phyloP scores from a whole-genome alignment of 2,329 filamentous ascomycete genomes.

The Penicillium fuscoglaucum region DNA sequence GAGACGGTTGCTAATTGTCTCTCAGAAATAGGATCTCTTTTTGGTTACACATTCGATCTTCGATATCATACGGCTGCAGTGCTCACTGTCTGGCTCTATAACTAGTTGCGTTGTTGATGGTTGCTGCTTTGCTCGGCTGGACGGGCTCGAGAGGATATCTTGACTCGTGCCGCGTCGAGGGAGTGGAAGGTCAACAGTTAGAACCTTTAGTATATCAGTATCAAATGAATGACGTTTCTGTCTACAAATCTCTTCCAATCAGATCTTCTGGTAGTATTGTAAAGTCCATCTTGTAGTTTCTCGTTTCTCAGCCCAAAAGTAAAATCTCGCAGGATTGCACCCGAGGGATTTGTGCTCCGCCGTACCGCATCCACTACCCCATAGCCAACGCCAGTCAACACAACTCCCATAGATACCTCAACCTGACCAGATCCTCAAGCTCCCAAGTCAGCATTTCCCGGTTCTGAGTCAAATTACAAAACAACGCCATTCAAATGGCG shows the following conservation, averaged over 20 bases:
- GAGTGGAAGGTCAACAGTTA: too few relatives aligned
- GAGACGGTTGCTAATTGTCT: conserved; percentile 24
- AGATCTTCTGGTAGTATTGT: neutral
- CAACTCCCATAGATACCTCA: conserved; percentile 1
- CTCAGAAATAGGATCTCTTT: conserved; percentile 16
- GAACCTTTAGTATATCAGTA: neutral
- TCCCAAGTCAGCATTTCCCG: neutral
- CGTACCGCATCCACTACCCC: conserved; percentile 23
- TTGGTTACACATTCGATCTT: neutral
- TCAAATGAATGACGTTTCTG: neutral
- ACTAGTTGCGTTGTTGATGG: neutral
- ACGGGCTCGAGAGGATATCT: too few relatives aligned
- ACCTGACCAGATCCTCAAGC: neutral
- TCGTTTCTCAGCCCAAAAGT: neutral
- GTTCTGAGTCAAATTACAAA: neutral
- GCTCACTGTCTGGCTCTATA: neutral
- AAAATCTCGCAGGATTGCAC: conserved; percentile 14
- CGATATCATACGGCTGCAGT: neutral
- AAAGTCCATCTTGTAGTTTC: neutral
- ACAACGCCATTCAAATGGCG: conserved; percentile 26
- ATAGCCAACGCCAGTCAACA: neutral
- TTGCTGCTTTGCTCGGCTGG: neutral
- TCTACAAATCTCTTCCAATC: neutral
- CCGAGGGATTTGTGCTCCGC: conserved; percentile 27
- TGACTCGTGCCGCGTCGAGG: neutral